phyloP scores from a whole-genome alignment of 2,329 filamentous ascomycete genomes.

The Aspergillus vadensis region DNA sequence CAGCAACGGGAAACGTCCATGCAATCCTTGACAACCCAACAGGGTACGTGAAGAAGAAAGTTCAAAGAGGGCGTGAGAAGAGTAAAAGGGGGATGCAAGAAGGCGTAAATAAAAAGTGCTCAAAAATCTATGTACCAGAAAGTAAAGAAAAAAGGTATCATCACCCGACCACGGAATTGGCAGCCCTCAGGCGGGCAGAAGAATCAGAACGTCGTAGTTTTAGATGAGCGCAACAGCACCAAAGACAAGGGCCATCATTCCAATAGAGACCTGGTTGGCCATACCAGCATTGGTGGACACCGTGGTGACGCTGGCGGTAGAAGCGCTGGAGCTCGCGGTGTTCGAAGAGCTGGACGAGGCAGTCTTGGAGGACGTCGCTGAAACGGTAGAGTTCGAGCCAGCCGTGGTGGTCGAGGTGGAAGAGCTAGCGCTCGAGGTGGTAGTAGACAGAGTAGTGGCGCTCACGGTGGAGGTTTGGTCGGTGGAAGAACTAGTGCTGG shows the following conservation, averaged over 20 bases:
- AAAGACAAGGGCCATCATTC: conserved; percentile 38
- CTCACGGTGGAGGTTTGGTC: conserved; percentile 23
- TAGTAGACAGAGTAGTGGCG: conserved; percentile 25
- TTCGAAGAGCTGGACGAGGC: conserved; percentile 22
- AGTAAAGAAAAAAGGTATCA: conserved; percentile 1
- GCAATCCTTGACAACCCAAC: neutral
- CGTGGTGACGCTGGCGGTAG: conserved; percentile 28
- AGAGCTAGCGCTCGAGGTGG: conserved; percentile 13
- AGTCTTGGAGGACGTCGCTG: conserved; percentile 24
- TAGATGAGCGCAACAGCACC: conserved; percentile 41
- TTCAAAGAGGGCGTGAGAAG: neutral
- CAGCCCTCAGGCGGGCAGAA: neutral
- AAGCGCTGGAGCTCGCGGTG: conserved; percentile 27
- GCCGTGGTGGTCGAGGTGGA: conserved; percentile 18
- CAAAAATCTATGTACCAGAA: conserved; percentile 10
- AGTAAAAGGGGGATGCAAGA: neutral
- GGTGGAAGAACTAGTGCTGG: conserved; percentile 12
- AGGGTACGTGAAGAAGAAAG: neutral
- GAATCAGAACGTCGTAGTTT: conserved; percentile 10
- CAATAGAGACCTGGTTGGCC: conserved; percentile 37
- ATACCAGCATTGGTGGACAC: conserved; percentile 35
- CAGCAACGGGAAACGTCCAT: neutral
- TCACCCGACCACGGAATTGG: neutral
- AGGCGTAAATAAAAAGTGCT: conserved; percentile 1
- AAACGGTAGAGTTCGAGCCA: conserved; percentile 19